Base-by-base conservation (phyloP, 1,284 basidiomycete species). In the Melanopsichium pennsylvanicum region DNA sequence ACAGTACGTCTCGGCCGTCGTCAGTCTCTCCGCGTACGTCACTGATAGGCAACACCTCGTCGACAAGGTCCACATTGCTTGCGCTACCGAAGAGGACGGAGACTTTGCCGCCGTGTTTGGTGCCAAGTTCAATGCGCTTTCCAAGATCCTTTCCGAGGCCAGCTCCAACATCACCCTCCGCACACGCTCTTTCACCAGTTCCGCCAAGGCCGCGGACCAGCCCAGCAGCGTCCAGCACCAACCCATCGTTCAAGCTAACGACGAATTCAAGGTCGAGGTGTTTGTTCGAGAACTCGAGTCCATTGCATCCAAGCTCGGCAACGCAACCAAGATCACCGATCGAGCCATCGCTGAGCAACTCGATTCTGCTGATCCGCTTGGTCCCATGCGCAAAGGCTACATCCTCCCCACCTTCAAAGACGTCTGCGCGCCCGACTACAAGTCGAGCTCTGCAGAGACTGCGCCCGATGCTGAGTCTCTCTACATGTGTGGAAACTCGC, bases 401-500 rank as follows among this genome's bases (percentile, higher is more conserved):
- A 58, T 64, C 31, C 50, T 74, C 9, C 72, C 72, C 34, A 72
- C 60, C 4, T 56, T 72, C 49, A 56, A 46, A 25, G 70, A 70
- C 46, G 67, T 73, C 21, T 63, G 64, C 57, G 45, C 51, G 38
- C 31, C 52, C 6, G 52, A 50, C 42, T 63, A 64, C 22, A 10
- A 19, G 1, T 43, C 47, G 19, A 41, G 27, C 15, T 51, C 54
- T 5, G 42, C 63, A 12, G 70, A 68, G 25, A 68, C 59, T 0
- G 41, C 56, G 1, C 52, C 64, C 11, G 51, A 58, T 31, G 69
- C 55, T 27, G 41, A 59, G 22, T 57, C 87, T 80, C 87, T 89
- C 34, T 99, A 98, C 82, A 88, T 99, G 44, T 96, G 92, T 82
- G 96, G 95, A 38, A 98, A 99, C 84, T 97, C 93, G 36, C 86